Percentiles rank a stretch among this genome's conserved stretches.
Conservation (phyloP, 768 basidiomycete species). For the Amanita molliuscula region DNA sequence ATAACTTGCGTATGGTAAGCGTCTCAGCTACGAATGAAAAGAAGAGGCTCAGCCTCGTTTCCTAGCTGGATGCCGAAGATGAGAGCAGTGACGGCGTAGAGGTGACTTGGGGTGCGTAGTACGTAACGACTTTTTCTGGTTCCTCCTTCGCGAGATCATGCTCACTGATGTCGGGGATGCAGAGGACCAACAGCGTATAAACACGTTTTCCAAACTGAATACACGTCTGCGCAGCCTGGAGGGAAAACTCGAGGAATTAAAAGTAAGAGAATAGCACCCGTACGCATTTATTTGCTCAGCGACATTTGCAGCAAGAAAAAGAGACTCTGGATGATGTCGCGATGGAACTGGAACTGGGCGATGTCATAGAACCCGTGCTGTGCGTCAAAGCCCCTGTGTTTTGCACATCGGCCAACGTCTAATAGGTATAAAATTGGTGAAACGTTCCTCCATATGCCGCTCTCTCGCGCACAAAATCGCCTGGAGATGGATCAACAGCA, state of each 20-base stretch:
- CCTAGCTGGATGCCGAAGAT: slow-evolving; percentile 64
- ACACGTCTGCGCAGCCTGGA: slow-evolving; percentile 63
- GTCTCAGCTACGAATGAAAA: background rate
- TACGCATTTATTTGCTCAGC: slow-evolving; percentile 3
- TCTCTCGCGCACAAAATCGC: slow-evolving; percentile 55
- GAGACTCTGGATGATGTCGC: slow-evolving; percentile 86
- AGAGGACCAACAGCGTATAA: slow-evolving; percentile 89
- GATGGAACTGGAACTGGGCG: slow-evolving; percentile 81
- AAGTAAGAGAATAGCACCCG: slow-evolving; percentile 31
- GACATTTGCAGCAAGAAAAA: slow-evolving; percentile 68
- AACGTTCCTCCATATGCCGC: slow-evolving; percentile 73
- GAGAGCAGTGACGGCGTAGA: slow-evolving; percentile 67
- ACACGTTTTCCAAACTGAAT: slow-evolving; percentile 86
- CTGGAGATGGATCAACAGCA: slow-evolving; percentile 60
- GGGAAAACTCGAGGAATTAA: slow-evolving; percentile 60
- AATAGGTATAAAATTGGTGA: slow-evolving; percentile 87
- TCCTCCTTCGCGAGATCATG: background rate
- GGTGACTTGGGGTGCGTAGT: slow-evolving; percentile 70
- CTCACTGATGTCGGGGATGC: slow-evolving; percentile 1
- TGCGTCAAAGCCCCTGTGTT: slow-evolving; percentile 23
- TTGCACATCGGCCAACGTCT: background rate
- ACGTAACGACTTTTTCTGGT: background rate
- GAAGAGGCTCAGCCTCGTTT: slow-evolving; percentile 1
- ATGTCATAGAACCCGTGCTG: slow-evolving; percentile 76
- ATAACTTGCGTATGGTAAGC: slow-evolving; percentile 48